phyloP scores from a whole-genome alignment of 106 monocot genomes.

The Phalaenopsis aphrodite region DNA sequence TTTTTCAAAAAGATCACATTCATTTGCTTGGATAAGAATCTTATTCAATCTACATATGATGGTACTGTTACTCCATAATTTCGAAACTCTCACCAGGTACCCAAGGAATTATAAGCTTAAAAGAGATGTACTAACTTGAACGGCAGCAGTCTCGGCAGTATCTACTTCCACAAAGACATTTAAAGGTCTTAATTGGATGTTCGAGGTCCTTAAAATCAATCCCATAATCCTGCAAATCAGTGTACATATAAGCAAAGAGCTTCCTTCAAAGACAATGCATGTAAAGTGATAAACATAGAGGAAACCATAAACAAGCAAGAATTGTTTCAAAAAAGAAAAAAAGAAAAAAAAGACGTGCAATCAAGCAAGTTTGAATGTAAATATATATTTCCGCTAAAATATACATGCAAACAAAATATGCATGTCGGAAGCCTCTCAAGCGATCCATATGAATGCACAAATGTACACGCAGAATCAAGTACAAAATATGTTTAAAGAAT shows the following conservation, averaged over 20 bases:
- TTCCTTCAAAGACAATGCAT: not conserved
- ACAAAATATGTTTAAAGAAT: too few relatives aligned
- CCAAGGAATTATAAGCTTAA: not conserved
- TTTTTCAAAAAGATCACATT: too few relatives aligned
- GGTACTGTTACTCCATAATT: too few relatives aligned
- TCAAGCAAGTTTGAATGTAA: not conserved
- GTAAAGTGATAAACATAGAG: not conserved
- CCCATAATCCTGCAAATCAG: conserved; percentile 17
- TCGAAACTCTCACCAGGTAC: too few relatives aligned
- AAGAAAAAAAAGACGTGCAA: not conserved
- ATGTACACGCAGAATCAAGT: too few relatives aligned
- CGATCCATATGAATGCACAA: too few relatives aligned
- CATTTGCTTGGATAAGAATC: too few relatives aligned
- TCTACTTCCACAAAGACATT: conserved; percentile 24
- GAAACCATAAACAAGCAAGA: not conserved
- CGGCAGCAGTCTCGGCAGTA: conserved; percentile 9
- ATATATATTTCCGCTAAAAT: not conserved
- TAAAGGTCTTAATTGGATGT: conserved; percentile 21
- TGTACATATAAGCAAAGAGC: not conserved
- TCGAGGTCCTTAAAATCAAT: conserved; percentile 15
- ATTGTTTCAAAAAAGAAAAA: not conserved
- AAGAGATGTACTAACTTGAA: conserved; percentile 3
- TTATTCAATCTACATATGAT: too few relatives aligned
- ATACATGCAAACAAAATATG: not conserved
- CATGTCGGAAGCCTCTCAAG: too few relatives aligned